Evolutionary conservation across 768 basidiomycete species (phyloP), one percentile per base, ranked within the genome.

Genomic region (Stropharia rugosoannulata): DNA sequence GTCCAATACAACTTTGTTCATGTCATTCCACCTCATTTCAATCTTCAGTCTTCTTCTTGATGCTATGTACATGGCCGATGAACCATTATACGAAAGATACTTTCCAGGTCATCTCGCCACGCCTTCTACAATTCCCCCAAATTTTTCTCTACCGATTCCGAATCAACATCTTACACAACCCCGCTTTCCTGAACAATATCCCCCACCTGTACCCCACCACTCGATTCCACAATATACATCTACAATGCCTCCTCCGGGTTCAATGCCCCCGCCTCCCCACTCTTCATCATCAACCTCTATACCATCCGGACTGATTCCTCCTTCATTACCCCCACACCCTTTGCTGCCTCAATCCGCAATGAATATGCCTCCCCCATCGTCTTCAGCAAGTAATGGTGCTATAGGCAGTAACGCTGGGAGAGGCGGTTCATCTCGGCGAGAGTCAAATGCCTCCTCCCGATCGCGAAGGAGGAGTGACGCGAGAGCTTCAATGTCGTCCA

Each of bases 1-100:
- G 77, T 66, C 6, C 5, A 38, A 36, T 46, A 18, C 18, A 29
- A 22, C 7, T 15, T 2, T 43, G n/a, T 18, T 15, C 7, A 49
- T 48, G 22, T 10, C 25, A 12, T 8, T 18, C 43, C 12, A 46
- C 44, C 42, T 10, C 52, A 37, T n/a, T 32, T 16, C 10, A 50
- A 22, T 38, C 39, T 52, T 18, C 50, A 77, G 75, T 44, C 68
- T 76, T 13, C 66, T 77, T 16, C 65, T 77, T 18, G 75, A 77
- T 55, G 69, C 74, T 13, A 68, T 75, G 58, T 62, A 66, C 19
- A 45, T 66, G 4, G 60, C 66, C 18, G 70, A 71, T 41, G 46
- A 64, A 36, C 19, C 49, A 19, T 59, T 68, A 5, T 65, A 66
- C 41, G 55, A 66, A 32, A 59, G 60, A 51, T 65, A 65, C 43